Percentiles rank a stretch among this genome's conserved stretches.
These are phyloP conservation scores for Stemphylium beticola DNA, from an alignment of 2,329 filamentous ascomycete genomes.

Conservation along the genomic window DNA sequence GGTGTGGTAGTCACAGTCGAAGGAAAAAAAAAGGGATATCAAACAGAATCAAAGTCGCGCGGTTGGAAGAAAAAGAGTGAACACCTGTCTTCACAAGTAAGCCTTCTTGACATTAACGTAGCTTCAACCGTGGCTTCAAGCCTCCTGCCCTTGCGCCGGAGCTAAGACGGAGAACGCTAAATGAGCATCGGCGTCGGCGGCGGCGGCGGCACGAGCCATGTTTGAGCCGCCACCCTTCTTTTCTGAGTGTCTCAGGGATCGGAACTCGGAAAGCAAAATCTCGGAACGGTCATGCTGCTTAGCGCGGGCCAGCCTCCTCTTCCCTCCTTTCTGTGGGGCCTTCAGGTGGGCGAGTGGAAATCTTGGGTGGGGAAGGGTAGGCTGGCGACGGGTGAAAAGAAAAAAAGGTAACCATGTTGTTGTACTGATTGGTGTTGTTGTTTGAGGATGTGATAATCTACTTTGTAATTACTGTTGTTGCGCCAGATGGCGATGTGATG, in stretches of 20 bases:
- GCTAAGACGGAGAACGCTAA: conserved; percentile 37
- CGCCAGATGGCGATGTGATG: too few relatives aligned
- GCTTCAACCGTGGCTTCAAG: conserved; percentile 43
- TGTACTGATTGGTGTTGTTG: too few relatives aligned
- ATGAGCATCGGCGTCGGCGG: background rate
- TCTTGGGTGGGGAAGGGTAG: too few relatives aligned
- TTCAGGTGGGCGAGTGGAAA: too few relatives aligned
- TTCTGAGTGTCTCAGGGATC: conserved; percentile 10
- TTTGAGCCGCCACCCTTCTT: conserved; percentile 8
- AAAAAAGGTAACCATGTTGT: too few relatives aligned
- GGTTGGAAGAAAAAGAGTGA: background rate
- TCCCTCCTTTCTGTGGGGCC: background rate
- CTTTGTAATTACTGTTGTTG: too few relatives aligned
- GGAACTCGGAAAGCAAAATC: conserved; percentile 11
- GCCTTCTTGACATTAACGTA: conserved; percentile 8
- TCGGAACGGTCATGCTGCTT: conserved; percentile 10
- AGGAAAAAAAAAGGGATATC: background rate
- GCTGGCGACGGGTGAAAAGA: too few relatives aligned
- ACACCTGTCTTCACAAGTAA: conserved; percentile 9
- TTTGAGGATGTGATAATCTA: too few relatives aligned
- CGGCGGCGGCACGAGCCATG: conserved; percentile 5
- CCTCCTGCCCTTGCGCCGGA: conserved; percentile 11
- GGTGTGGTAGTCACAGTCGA: too few relatives aligned
- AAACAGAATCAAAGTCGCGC: too few relatives aligned
- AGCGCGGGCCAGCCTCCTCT: background rate